Percentiles rank a stretch among this genome's conserved stretches.
These are phyloP conservation scores for Fusarium gaditjirri DNA, from an alignment of 2,329 filamentous ascomycete species.

Conservation along the genomic window DNA sequence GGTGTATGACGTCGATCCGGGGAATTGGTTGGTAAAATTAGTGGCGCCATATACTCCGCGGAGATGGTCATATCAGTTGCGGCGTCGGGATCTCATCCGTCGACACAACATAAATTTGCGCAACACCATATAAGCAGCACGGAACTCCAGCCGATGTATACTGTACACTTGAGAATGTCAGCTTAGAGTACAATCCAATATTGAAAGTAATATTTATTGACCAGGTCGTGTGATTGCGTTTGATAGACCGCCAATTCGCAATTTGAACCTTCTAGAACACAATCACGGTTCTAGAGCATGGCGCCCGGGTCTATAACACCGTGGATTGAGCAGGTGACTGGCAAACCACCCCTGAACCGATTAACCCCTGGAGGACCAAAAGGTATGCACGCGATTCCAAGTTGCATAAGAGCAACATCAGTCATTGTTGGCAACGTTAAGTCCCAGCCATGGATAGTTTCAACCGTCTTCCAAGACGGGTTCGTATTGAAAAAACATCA, in stretches of 20 bases:
- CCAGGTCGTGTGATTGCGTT: constrained; percentile 5
- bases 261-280: constrained; percentile 33
- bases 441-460: neutral
- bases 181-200: neutral
- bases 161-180: neutral
- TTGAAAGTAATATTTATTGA: neutral
- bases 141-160: constrained; percentile 6
- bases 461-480: neutral
- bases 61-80: constrained; percentile 29
- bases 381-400: neutral
- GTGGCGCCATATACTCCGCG: constrained; percentile 27
- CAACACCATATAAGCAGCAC: constrained; percentile 6
- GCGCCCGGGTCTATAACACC: neutral
- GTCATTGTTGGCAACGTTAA: neutral
- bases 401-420: neutral
- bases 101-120: constrained; percentile 16
- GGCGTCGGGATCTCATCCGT: constrained; percentile 26
- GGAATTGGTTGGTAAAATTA: constrained; percentile 28
- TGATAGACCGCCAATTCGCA: constrained; percentile 27
- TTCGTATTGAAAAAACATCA: constrained; percentile 1
- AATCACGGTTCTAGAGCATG: constrained; percentile 24
- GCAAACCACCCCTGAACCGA: constrained; percentile 2
- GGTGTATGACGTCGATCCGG: constrained; percentile 34
- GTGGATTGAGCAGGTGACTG: constrained; percentile 14
- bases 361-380: constrained; percentile 9